Evolutionary conservation across 176 grass and related monocot genomes (phyloP).

Genomic region (Triticum aestivum): DNA sequence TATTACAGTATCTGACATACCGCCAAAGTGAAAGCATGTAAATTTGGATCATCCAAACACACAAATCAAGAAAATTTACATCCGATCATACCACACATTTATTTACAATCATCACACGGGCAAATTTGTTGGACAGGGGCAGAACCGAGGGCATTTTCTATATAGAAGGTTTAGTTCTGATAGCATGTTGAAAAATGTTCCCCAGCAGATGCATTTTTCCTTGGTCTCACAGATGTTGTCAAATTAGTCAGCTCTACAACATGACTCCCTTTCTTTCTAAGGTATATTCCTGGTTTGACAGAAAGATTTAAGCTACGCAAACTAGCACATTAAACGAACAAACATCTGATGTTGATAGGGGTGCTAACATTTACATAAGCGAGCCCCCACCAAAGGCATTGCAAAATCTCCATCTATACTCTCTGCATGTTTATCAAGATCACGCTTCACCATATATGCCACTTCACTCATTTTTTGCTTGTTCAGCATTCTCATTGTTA

Average conservation of each 20-base stretch:
- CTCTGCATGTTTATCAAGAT: background rate
- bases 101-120: background rate
- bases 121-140: background rate
- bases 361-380: constrained; percentile 10
- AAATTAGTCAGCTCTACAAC: constrained; percentile 25
- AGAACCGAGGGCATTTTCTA: background rate
- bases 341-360: constrained; percentile 8
- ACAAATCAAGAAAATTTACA: background rate
- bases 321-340: constrained; percentile 12
- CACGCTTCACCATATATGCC: constrained; percentile 31
- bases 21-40: too few species aligned
- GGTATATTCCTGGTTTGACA: background rate
- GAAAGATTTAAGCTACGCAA: constrained; percentile 5
- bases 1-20: too few species aligned
- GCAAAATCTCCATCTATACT: constrained; percentile 4
- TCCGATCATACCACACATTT: background rate
- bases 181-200: too few species aligned
- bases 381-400: constrained; percentile 19
- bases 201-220: constrained; percentile 14
- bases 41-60: too few species aligned
- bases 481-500: constrained; percentile 40
- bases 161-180: background rate
- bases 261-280: constrained; percentile 6
- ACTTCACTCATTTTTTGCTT: constrained; percentile 41
- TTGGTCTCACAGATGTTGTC: background rate